Evolutionary conservation across 768 basidiomycete species (phyloP), one percentile per base, ranked within the genome.

Genomic region (Lyophyllum shimeji): DNA sequence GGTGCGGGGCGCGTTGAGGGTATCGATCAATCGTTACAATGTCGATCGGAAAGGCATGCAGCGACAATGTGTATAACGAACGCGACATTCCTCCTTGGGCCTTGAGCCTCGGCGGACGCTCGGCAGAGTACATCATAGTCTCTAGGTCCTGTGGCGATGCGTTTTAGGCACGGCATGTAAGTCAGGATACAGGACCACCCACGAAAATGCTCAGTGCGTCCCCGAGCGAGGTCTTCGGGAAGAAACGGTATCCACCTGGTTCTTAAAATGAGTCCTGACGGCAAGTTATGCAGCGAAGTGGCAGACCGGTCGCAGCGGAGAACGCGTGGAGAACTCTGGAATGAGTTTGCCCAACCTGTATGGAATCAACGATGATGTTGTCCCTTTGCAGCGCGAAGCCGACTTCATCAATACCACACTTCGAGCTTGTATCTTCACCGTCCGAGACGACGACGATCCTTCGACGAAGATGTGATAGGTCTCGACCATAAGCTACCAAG

Each of bases 161-260:
- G 12, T 12, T 33, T 48, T 40, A 40, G 17, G n/a, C 39, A 40
- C n/a, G 11, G 2, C 39, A 18, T 15, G 17, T 40, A 12, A 13
- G 15, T 8, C 7, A 3, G 15, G 9, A 40, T n/a, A 53, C 12
- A 24, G 8, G 11, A 37, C 13, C 43, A 55, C 61, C 3, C 20
- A 68, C 68, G 43, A 70, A 70, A n/a, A 70, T 68, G 39, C 65
- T 67, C 20, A 70, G 45, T 9, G 67, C 69, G 54, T 70, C 69
- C 5, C 61, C 62, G 1, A 70, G 53, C 0, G 69, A 68, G 2
- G 67, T 66, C 21, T 60, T 46, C 1, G 69, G 69, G 20, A 53
- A 65, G 42, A 70, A 67, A 4, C 69, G 66, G 50, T 70, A 70
- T 4, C 69, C 69, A 8, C 67, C 69, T 69, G 13, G 18, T 13